phyloP scores from a whole-genome alignment of 1,284 basidiomycete genomes.

The Kalmanozyma brasiliensis region DNA sequence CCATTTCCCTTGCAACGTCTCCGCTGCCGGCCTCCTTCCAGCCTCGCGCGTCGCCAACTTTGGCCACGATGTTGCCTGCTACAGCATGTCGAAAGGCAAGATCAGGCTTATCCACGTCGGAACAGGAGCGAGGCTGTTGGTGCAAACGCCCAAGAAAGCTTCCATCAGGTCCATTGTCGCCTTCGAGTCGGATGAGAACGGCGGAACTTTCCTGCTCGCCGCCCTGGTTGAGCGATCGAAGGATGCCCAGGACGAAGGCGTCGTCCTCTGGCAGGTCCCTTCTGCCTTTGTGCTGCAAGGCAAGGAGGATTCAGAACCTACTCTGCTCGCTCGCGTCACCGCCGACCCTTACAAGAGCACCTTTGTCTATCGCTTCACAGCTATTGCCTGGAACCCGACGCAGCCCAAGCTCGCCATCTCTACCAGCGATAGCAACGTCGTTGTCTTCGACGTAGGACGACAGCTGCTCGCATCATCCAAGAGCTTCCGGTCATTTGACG shows the following conservation, averaged over 20 bases:
- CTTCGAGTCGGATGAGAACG: slow-evolving; percentile 8
- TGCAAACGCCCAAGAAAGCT: slow-evolving; percentile 21
- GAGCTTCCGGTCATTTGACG: slow-evolving; percentile 11
- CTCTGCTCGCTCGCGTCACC: slow-evolving; percentile 14
- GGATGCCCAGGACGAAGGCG: slow-evolving; percentile 13
- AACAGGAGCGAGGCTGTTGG: slow-evolving; percentile 26
- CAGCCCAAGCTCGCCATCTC: slow-evolving; percentile 32
- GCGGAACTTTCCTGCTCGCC: slow-evolving; percentile 15
- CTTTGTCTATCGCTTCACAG: slow-evolving; percentile 23
- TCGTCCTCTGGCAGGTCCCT: slow-evolving; percentile 27
- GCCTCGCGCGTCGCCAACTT: slow-evolving; percentile 30
- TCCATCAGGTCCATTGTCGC: slow-evolving; percentile 24
- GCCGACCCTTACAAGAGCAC: slow-evolving; percentile 21
- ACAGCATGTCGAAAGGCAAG: slow-evolving; percentile 46
- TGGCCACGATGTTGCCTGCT: slow-evolving; percentile 23
- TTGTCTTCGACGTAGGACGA: slow-evolving; percentile 21
- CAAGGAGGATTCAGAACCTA: slow-evolving; percentile 4
- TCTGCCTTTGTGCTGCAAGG: slow-evolving; percentile 23
- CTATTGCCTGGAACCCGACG: slow-evolving; percentile 26
- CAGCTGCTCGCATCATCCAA: slow-evolving; percentile 18
- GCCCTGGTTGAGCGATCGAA: slow-evolving; percentile 25
- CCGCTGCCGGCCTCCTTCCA: slow-evolving; percentile 14
- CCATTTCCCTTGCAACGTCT: slow-evolving; percentile 21
- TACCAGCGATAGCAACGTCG: slow-evolving; percentile 28
- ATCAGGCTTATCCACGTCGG: slow-evolving; percentile 36